Conservation (phyloP, 2,329 filamentous ascomycete species). For the Coniochaeta hoffmannii region DNA sequence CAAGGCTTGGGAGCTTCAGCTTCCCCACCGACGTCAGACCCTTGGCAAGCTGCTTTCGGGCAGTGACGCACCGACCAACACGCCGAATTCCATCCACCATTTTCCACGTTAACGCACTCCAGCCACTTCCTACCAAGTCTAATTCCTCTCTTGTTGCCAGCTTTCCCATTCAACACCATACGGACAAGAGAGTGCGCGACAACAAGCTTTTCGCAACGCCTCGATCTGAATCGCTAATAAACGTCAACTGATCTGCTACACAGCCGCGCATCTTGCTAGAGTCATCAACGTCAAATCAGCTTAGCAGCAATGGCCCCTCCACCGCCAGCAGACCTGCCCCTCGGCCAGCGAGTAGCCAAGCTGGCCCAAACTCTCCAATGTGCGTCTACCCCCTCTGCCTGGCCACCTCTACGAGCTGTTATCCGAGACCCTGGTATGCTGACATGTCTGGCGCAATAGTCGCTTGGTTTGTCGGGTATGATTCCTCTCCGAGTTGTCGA, state of each 20-base stretch:
- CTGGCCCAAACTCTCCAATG: constrained; percentile 91
- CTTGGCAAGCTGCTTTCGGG: neutral
- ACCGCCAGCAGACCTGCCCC: constrained; percentile 60
- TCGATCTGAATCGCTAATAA: neutral
- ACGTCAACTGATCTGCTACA: neutral
- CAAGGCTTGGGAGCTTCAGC: neutral
- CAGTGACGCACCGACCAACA: constrained; percentile 3
- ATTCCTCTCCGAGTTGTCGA: constrained; percentile 17
- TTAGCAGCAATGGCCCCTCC: constrained; percentile 58
- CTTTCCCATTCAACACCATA: constrained; percentile 1
- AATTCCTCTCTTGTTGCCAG: constrained; percentile 1
- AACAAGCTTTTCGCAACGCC: neutral
- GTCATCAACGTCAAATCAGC: neutral
- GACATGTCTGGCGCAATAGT: constrained; percentile 38
- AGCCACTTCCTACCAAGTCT: neutral
- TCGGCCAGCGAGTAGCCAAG: constrained; percentile 65
- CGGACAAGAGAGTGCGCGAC: neutral
- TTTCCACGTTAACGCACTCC: constrained; percentile 1
- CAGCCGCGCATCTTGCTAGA: neutral
- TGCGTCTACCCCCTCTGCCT: constrained; percentile 39
- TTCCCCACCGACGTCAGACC: constrained; percentile 3
- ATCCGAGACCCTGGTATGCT: constrained; percentile 19
- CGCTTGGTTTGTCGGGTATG: constrained; percentile 77
- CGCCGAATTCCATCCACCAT: constrained; percentile 2
- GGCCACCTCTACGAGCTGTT: constrained; percentile 10